Conservation (phyloP, 1,284 basidiomycete genomes). For the Lentinula novae-zelandiae region DNA sequence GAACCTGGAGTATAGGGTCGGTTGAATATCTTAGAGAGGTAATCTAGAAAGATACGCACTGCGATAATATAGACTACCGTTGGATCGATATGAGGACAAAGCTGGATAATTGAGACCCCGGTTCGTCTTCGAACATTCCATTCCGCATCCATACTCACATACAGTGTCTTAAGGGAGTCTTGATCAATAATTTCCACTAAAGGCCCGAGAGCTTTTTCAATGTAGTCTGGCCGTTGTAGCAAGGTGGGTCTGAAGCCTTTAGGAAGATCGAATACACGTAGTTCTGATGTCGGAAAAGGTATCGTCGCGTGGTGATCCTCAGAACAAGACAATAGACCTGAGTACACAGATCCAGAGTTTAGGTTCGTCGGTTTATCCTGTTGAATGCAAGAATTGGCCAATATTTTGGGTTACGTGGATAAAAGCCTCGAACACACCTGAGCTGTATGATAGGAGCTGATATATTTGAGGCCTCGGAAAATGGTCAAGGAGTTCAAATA, state of each 20-base stretch:
- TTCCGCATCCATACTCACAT: slow-evolving; percentile 16
- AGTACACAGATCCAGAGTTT: neutral
- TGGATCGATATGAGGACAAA: slow-evolving; percentile 11
- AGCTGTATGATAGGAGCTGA: neutral
- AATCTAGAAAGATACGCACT: slow-evolving; percentile 1
- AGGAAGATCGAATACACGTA: neutral
- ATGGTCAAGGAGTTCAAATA: neutral
- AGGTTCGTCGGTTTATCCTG: neutral
- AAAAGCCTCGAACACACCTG: neutral
- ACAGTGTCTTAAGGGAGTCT: neutral
- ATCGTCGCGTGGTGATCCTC: neutral
- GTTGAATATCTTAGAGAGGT: neutral
- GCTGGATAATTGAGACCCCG: slow-evolving; percentile 16
- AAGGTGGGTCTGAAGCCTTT: neutral
- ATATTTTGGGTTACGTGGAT: neutral
- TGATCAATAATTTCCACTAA: slow-evolving; percentile 7
- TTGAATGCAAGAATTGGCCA: neutral
- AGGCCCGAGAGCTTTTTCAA: neutral
- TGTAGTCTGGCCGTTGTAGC: neutral
- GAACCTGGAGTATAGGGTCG: neutral
- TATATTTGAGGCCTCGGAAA: neutral
- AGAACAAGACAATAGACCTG: neutral
- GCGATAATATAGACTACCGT: slow-evolving; percentile 11
- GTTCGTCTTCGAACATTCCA: slow-evolving; percentile 16
- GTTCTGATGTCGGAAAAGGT: neutral